A percentile compares a stretch with the other conserved stretches of the same genome.
phyloP scores from a whole-genome alignment of 345 rosid genomes.

The Excoecaria agallocha region DNA sequence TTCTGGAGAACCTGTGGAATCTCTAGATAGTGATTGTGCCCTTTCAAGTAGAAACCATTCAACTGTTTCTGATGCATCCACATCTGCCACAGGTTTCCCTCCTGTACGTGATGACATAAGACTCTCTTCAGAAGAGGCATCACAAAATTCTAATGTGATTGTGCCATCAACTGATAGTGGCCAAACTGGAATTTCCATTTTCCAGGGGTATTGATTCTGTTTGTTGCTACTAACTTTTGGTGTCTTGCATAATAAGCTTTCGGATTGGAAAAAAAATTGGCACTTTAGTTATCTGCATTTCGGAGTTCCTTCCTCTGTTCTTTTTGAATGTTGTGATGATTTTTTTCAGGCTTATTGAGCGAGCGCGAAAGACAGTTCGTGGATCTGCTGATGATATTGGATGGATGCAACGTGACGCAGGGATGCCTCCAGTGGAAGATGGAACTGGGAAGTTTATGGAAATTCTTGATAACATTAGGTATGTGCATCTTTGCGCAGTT shows the following conservation, averaged over 20 bases:
- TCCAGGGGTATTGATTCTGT: slow-evolving; percentile 64
- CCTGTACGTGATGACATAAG: slow-evolving; percentile 26
- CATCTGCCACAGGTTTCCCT: slow-evolving; percentile 36
- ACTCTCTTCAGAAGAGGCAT: slow-evolving; percentile 35
- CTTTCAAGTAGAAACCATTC: slow-evolving; percentile 43
- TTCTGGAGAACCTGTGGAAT: slow-evolving; percentile 33
- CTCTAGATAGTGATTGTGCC: slow-evolving; percentile 29
- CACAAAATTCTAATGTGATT: slow-evolving; percentile 40
- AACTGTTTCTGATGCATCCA: slow-evolving; percentile 48
- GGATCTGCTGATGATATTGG: slow-evolving; percentile 98
- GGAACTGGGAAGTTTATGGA: slow-evolving; percentile 72
- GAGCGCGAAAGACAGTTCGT: slow-evolving; percentile 84
- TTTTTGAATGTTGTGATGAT: slow-evolving; percentile 2
- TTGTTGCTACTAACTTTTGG: slow-evolving; percentile 11
- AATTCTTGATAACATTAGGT: slow-evolving; percentile 86
- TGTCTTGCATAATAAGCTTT: slow-evolving; percentile 5
- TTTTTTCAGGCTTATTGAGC: slow-evolving; percentile 70
- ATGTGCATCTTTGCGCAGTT: slow-evolving; percentile 24
- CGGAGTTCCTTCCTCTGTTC: background rate
- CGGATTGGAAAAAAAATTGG: background rate
- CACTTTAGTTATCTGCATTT: background rate
- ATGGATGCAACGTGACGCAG: slow-evolving; percentile 69
- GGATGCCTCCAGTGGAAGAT: slow-evolving; percentile 86
- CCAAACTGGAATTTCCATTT: slow-evolving; percentile 60
- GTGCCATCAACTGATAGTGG: slow-evolving; percentile 43